These are phyloP conservation scores for Apiospora marii DNA, from an alignment of 2,329 filamentous ascomycete species.

Conservation along the genomic window DNA sequence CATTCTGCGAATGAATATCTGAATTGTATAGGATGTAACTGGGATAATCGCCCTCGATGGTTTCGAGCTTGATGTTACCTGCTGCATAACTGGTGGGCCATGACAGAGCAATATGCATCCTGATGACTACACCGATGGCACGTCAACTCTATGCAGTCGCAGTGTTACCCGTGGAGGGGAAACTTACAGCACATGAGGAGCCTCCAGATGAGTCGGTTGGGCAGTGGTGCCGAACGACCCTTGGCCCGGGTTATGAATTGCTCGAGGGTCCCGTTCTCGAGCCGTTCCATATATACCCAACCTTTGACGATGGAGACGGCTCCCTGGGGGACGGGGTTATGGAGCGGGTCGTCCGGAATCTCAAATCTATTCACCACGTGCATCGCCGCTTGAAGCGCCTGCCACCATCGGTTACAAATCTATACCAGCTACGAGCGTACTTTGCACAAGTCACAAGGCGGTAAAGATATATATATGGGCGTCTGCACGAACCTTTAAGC, in stretches of 20 bases:
- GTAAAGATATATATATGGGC: neutral
- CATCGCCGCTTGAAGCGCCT: neutral
- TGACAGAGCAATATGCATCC: conserved; percentile 15
- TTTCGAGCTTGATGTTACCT: neutral
- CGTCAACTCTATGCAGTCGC: neutral
- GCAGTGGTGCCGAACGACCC: neutral
- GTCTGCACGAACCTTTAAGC: neutral
- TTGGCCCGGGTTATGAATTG: neutral
- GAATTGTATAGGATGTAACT: neutral
- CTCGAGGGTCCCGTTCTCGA: conserved; percentile 22
- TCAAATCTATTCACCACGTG: neutral
- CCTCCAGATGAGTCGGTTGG: conserved; percentile 24
- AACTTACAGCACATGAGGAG: conserved; percentile 22
- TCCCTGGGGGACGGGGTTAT: neutral
- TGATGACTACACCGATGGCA: neutral
- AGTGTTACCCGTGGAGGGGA: neutral
- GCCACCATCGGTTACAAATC: neutral
- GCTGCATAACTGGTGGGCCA: conserved; percentile 1
- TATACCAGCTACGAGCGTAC: neutral
- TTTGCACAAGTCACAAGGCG: neutral
- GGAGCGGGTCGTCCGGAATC: neutral
- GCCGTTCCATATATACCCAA: conserved; percentile 20
- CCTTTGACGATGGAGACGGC: neutral
- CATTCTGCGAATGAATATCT: neutral
- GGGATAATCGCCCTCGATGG: neutral